Base-by-base conservation (phyloP, 139 green algal genomes). In the Desmodesmus armatus region DNA sequence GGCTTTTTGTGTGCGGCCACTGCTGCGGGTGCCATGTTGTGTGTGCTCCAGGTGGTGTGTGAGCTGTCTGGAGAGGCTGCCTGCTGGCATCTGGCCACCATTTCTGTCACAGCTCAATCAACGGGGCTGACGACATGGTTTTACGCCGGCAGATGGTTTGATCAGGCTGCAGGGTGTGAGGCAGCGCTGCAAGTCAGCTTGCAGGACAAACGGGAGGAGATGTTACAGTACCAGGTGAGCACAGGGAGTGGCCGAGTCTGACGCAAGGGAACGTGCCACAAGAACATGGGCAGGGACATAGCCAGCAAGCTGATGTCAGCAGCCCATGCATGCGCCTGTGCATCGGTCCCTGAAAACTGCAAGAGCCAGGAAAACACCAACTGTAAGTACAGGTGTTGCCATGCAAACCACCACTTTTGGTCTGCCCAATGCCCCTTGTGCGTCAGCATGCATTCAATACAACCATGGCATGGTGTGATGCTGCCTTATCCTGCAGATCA, bases 221-320 rank as follows among this genome's bases (percentile, higher is more conserved):
- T 82, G 23, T 53, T 72, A 5, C 55, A n/a, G 9, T 82, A 82
- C 47, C 71, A 82, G 76, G 76, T 82, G 39, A 21, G 47, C 47
- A 55, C 7, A 13, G 7, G 47, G 47, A 17, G 13, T 62, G n/a
- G n/a, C n/a, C n/a, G n/a, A n/a, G n/a, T n/a, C n/a, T n/a, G n/a
- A n/a, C n/a, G n/a, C n/a, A n/a, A n/a, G n/a, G n/a, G n/a, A n/a
- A n/a, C n/a, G n/a, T n/a, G n/a, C n/a, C n/a, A n/a, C n/a, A n/a
- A n/a, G n/a, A n/a, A n/a, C n/a, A n/a, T n/a, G n/a, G n/a, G n/a
- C n/a, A n/a, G n/a, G n/a, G n/a, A n/a, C n/a, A n/a, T n/a, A n/a
- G n/a, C n/a, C n/a, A n/a, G n/a, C n/a, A n/a, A n/a, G n/a, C n/a
- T n/a, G n/a, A n/a, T n/a, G n/a, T n/a, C n/a, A n/a, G n/a, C n/a